Evolutionary conservation across 2,329 filamentous ascomycete genomes (phyloP).

Genomic region (Nigrograna mackinnonii): DNA sequence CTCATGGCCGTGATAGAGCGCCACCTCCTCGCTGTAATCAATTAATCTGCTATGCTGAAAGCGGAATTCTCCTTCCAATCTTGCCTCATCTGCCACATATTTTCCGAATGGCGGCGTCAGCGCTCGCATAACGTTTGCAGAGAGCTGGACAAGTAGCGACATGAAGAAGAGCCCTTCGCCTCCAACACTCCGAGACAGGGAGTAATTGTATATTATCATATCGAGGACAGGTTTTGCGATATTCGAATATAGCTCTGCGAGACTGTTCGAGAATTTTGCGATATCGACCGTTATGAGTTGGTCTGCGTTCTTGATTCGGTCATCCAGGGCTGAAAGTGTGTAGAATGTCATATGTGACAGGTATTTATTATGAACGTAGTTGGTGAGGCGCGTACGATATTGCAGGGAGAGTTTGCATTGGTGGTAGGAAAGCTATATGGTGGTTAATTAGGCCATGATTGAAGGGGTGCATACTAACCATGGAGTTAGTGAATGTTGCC

Average conservation of each 20-base stretch:
- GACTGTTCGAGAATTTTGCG: conserved; percentile 90
- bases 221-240: conserved; percentile 92
- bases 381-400: conserved; percentile 91
- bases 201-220: conserved; percentile 96
- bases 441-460: conserved; percentile 18
- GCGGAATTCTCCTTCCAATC: conserved; percentile 92
- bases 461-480: conserved; percentile 63
- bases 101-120: conserved; percentile 95
- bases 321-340: conserved; percentile 90
- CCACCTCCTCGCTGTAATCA: conserved; percentile 94
- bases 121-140: conserved; percentile 89
- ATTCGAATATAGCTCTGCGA: conserved; percentile 95
- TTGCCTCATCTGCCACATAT: conserved; percentile 95
- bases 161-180: conserved; percentile 95
- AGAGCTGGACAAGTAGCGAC: conserved; percentile 90
- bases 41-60: conserved; percentile 95
- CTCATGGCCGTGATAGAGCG: conserved; percentile 87
- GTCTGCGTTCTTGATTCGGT: conserved; percentile 97
- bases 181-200: conserved; percentile 90
- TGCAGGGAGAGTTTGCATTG: conserved; percentile 92
- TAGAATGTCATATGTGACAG: conserved; percentile 98
- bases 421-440: conserved; percentile 83
- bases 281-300: conserved; percentile 97
- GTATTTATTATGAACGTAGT: conserved; percentile 93
- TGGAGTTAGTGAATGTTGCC: conserved; percentile 97